These are phyloP conservation scores for Lactifluus hygrophoroides DNA, from an alignment of 768 basidiomycete genomes.

Conservation along the genomic window DNA sequence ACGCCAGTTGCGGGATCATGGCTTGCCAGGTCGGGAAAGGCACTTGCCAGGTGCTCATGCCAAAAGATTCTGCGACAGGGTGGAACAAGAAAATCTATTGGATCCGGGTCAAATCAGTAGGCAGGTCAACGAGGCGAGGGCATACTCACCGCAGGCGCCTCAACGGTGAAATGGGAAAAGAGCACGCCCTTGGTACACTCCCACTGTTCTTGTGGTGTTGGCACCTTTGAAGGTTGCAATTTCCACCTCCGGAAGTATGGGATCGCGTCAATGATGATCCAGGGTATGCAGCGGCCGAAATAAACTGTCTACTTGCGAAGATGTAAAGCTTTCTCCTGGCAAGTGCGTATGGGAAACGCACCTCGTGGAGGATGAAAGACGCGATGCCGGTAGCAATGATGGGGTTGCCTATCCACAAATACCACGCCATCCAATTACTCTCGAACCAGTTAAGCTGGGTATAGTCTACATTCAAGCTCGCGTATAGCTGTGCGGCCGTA, in stretches of 20 bases:
- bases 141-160: slow-evolving; percentile 70
- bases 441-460: slow-evolving; percentile 61
- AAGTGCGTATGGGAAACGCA: slow-evolving; percentile 31
- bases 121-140: not conserved
- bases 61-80: slow-evolving; percentile 77
- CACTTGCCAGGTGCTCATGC: slow-evolving; percentile 89
- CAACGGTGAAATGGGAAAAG: slow-evolving; percentile 91
- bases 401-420: slow-evolving; percentile 80
- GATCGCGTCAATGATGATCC: slow-evolving; percentile 91
- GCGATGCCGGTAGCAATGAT: slow-evolving; percentile 87
- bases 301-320: slow-evolving; percentile 64
- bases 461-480: slow-evolving; percentile 47
- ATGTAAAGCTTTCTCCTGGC: not conserved
- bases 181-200: slow-evolving; percentile 92
- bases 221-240: slow-evolving; percentile 79
- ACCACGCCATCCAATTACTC: slow-evolving; percentile 79
- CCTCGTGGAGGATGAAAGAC: slow-evolving; percentile 92
- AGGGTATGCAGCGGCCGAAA: slow-evolving; percentile 91
- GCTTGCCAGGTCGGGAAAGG: slow-evolving; percentile 72
- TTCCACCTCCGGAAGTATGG: slow-evolving; percentile 95
- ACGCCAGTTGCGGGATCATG: slow-evolving; percentile 67
- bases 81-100: slow-evolving; percentile 84
- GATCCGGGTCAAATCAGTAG: not conserved
- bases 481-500: slow-evolving; percentile 41
- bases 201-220: slow-evolving; percentile 81